Evolutionary conservation across 345 rosid species (phyloP).

Genomic region (Combretum micranthum): DNA sequence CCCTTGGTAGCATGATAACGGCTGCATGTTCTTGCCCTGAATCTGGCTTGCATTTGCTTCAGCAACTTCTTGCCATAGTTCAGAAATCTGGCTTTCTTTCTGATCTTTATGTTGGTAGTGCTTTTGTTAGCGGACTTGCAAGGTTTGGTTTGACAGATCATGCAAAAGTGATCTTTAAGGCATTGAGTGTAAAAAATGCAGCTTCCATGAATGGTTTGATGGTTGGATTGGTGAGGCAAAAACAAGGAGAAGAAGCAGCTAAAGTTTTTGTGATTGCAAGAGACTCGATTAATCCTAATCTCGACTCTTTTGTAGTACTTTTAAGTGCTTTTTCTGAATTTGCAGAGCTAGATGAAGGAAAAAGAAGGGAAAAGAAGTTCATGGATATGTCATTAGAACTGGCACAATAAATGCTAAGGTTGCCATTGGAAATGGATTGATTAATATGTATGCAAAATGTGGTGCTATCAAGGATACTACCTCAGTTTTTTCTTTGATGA

Average conservation of each 20-base stretch:
- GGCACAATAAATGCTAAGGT: slow-evolving; percentile 40
- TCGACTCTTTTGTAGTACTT: slow-evolving; percentile 60
- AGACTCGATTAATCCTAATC: slow-evolving; percentile 41
- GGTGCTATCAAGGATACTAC: slow-evolving; percentile 49
- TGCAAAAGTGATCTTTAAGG: slow-evolving; percentile 55
- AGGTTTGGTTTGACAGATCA: slow-evolving; percentile 45
- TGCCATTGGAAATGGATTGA: slow-evolving; percentile 71
- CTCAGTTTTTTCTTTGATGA: slow-evolving; percentile 50
- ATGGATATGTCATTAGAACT: slow-evolving; percentile 52
- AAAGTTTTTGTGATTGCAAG: slow-evolving; percentile 49
- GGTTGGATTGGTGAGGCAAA: slow-evolving; percentile 73
- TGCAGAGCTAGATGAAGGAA: slow-evolving; percentile 40
- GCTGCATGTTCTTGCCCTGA: slow-evolving; percentile 47
- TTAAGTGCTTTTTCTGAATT: slow-evolving; percentile 75
- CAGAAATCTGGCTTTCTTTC: slow-evolving; percentile 57
- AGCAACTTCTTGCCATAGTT: slow-evolving; percentile 60
- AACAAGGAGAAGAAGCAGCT: slow-evolving; percentile 63
- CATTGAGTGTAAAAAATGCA: slow-evolving; percentile 56
- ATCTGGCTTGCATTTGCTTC: slow-evolving; percentile 47
- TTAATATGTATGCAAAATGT: slow-evolving; percentile 87
- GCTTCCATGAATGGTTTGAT: slow-evolving; percentile 78
- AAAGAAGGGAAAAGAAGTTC: slow-evolving; percentile 79
- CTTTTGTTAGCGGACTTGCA: slow-evolving; percentile 70
- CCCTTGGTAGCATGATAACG: slow-evolving; percentile 75
- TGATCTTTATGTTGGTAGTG: slow-evolving; percentile 87